Base-by-base conservation (phyloP, 768 basidiomycete species). In the Phaeolepiota aurea region DNA sequence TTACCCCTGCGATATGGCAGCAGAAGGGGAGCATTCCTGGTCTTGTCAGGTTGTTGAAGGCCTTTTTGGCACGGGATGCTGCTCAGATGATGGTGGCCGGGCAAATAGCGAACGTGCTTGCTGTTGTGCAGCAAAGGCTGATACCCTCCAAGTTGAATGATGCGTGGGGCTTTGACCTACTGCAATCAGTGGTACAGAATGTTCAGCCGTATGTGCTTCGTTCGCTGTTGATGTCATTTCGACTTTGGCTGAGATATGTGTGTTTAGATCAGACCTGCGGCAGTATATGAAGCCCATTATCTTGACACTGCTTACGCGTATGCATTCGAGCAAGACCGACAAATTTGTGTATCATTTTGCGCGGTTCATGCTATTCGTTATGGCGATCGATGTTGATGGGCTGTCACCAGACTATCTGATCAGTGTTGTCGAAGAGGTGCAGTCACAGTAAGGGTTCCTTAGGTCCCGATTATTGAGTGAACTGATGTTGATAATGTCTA, bases 11-110 rank as follows among this genome's bases (percentile, higher is more conserved):
- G 0, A 71, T 84, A 4, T 99, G 96, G 94, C 81, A 85, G 55
- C 88, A 91, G 56, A 85, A 93, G 52, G 96, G 96, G 9, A 92
- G 85, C 54, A 80, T 99, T 32, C 96, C 96, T 0, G 93, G 92
- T 1, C 74, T 99, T 2, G 91, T 94, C 14, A 80, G 87, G 49
- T 67, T 97, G 13, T 68, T 97, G 39, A 82, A 82, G 38, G 88
- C 90, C 4, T 91, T 88, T 64, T 65, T 99, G 11, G 62, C 71
- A 0, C 72, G 84, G 20, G 92, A 89, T 42, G 73, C 77, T 7
- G 52, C 54, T 1, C 66, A 76, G 48, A 86, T 97, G 72, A 67
- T 81, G 20, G 69, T 65, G 5, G 62, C 73, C 12, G 82, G 82
- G 0, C 91, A 94, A 54, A 63, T 91, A 11, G 74, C 77, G 18